Conservation (phyloP, 164 flowering plant species). For the Umbellularia californica region DNA sequence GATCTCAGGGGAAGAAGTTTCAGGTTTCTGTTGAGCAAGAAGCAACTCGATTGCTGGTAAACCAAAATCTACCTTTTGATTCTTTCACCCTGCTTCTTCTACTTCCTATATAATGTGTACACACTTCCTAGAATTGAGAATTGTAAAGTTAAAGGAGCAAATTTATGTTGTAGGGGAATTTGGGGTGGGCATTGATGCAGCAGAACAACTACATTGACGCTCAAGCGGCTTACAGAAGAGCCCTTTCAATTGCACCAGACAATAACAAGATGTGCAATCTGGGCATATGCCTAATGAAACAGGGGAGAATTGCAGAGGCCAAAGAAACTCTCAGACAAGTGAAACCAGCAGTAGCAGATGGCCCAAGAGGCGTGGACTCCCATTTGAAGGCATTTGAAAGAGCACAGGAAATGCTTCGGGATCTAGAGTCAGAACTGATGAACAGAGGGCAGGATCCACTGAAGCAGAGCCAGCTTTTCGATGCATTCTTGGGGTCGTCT, state of each 20-base stretch:
- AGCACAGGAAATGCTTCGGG: slow-evolving; percentile 93
- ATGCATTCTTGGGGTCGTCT: slow-evolving; percentile 76
- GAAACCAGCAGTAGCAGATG: slow-evolving; percentile 70
- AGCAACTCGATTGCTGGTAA: slow-evolving; percentile 90
- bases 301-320: slow-evolving; percentile 78
- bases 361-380: slow-evolving; percentile 89
- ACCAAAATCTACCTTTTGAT: neutral
- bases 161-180: slow-evolving; percentile 66
- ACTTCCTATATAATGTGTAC: neutral
- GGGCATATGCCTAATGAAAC: slow-evolving; percentile 98
- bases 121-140: no score
- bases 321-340: slow-evolving; percentile 77
- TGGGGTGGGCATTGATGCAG: slow-evolving; percentile 99
- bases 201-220: slow-evolving; percentile 86
- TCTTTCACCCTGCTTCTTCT: neutral
- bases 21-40: slow-evolving; percentile 97
- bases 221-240: slow-evolving; percentile 78
- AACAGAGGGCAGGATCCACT: slow-evolving; percentile 52
- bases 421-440: slow-evolving; percentile 81
- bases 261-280: slow-evolving; percentile 98
- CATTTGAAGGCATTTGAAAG: slow-evolving; percentile 97
- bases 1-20: slow-evolving; percentile 98
- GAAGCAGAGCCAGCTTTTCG: slow-evolving; percentile 70
- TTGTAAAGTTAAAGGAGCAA: neutral
- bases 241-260: slow-evolving; percentile 76